phyloP scores from a whole-genome alignment of 2,329 filamentous ascomycete genomes.

The Clarireedia sp. region DNA sequence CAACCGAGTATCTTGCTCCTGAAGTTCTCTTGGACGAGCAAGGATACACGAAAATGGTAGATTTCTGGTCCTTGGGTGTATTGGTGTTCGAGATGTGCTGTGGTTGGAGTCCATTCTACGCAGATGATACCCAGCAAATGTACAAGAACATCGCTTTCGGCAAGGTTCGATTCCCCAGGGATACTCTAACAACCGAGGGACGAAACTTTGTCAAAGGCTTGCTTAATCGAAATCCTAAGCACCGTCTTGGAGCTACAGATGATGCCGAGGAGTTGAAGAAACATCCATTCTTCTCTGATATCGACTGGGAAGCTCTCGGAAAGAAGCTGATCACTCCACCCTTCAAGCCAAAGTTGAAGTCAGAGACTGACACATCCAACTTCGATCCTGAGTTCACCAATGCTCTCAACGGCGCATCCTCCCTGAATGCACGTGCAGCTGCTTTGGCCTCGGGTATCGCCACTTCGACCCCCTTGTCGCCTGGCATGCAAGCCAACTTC shows the following conservation, averaged over 20 bases:
- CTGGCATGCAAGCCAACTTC: slow-evolving; percentile 96
- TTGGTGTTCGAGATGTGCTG: slow-evolving; percentile 99
- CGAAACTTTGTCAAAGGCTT: slow-evolving; percentile 97
- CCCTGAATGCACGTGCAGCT: slow-evolving; percentile 83
- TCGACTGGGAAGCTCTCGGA: slow-evolving; percentile 81
- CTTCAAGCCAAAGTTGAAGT: slow-evolving; percentile 96
- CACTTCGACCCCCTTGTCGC: slow-evolving; percentile 85
- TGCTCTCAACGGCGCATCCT: slow-evolving; percentile 77
- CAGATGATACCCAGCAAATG: slow-evolving; percentile 99
- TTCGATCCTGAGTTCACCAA: slow-evolving; percentile 99
- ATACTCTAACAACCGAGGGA: slow-evolving; percentile 89
- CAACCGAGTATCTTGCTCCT: slow-evolving; percentile 92
- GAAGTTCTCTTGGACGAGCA: slow-evolving; percentile 93
- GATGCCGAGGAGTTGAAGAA: slow-evolving; percentile 92
- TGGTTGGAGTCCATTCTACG: slow-evolving; percentile 98
- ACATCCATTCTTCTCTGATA: slow-evolving; percentile 88
- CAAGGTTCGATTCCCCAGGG: slow-evolving; percentile 91
- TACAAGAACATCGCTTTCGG: slow-evolving; percentile 99
- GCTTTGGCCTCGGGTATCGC: slow-evolving; percentile 78
- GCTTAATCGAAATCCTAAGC: slow-evolving; percentile 92
- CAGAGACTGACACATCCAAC: slow-evolving; percentile 92
- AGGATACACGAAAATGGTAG: slow-evolving; percentile 99
- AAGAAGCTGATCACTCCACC: slow-evolving; percentile 92
- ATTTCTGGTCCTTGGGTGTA: slow-evolving; percentile 97
- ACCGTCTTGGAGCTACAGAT: slow-evolving; percentile 80